Evolutionary conservation across 179 eudicot genomes (phyloP), one percentile per base, ranked within the genome.

Genomic region (Carnegiea gigantea): DNA sequence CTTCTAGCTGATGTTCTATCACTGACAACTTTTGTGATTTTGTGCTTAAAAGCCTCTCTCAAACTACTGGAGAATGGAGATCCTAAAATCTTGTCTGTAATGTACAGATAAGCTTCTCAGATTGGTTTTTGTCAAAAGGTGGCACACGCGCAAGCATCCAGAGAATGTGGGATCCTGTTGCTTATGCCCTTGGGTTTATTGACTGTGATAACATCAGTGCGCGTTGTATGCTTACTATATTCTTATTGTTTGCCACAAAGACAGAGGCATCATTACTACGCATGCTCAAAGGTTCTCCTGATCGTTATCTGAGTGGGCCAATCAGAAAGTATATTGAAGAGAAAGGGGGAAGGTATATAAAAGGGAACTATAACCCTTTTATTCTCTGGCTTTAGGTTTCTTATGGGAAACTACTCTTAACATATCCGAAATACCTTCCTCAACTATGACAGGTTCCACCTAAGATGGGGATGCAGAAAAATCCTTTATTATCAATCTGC

Each of bases 121-220:
- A 96, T 43, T 96, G 99, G 99, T 96, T 94, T 89, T 40, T 96
- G 88, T 96, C 99, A 59, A 96, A 91, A 91, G 99, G 99, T 38
- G 99, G 99, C 68, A 96, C 97, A 38, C 96, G 99, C 60, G 81
- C 88, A 75, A 94, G 99, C 85, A 94, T 96, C 72, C 96, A 93
- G 88, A 96, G 95, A 86, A 92, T 96, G 98, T 96, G 99, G 99
- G 98, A 96, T 82, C 99, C 99, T 82, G 99, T 96, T 88, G 99
- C 99, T 77, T 96, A 96, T 92, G 99, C 98, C 81, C 97, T 96
- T 72, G 99, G 99, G 83, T 96, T 96, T 85, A 96, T 96, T 80
- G 99, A 96, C 83, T 96, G 99, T 84, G 98, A 96, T 87, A 96
- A 96, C 84, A 96, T 96, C 82, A 96, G 99, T 62, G 98, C 99